Evolutionary conservation across 2,329 filamentous ascomycete genomes (phyloP).

Genomic region (Hypocreales sp.): DNA sequence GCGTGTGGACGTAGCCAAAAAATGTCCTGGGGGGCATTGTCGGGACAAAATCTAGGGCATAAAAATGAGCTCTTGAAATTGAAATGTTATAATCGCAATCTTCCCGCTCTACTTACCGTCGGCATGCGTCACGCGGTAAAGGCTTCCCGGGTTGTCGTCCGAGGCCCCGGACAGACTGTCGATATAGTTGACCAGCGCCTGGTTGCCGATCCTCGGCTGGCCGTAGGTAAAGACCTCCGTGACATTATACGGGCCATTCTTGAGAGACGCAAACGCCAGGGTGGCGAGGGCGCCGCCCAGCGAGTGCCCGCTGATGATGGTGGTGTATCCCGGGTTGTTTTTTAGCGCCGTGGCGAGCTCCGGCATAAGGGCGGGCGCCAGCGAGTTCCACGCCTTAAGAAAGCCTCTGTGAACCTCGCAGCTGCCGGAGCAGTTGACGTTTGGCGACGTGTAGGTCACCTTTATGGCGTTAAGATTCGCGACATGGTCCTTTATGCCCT

Average conservation of each 20-base stretch:
- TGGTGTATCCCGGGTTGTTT: background rate
- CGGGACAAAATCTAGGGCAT: background rate
- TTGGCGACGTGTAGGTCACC: background rate
- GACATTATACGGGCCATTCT: background rate
- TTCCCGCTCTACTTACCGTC: slow-evolving; percentile 1
- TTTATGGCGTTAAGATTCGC: background rate
- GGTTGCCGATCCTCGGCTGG: background rate
- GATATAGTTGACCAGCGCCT: background rate
- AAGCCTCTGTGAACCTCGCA: background rate
- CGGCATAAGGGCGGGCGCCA: background rate
- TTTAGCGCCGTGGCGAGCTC: background rate
- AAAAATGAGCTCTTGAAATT: background rate
- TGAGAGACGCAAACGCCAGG: background rate
- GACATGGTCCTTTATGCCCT: background rate
- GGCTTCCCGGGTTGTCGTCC: background rate
- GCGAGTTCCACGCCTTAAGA: background rate
- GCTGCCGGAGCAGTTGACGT: background rate
- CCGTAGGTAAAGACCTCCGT: background rate
- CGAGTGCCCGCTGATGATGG: background rate
- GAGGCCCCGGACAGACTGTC: background rate
- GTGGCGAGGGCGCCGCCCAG: background rate
- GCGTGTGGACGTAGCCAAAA: background rate
- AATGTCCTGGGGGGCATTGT: background rate
- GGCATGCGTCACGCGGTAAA: slow-evolving; percentile 1
- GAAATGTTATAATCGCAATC: too few species aligned